Conservation (phyloP, 352 stramenopile species). For the Globisporangium abappressorium region DNA sequence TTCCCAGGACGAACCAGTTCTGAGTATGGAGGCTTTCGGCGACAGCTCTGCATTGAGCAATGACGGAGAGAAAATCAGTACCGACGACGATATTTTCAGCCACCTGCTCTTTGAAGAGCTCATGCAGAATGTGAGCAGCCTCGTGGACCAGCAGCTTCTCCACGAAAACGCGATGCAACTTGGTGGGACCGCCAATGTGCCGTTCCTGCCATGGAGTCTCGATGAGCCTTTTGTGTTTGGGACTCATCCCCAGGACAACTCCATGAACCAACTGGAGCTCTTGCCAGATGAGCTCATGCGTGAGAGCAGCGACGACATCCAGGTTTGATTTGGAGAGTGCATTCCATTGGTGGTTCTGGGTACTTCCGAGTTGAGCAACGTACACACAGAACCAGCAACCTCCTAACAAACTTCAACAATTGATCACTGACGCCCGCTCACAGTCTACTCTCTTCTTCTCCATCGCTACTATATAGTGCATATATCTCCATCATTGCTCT, state of each 20-base stretch:
- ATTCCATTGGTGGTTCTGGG: background rate
- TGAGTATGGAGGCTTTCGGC: no score
- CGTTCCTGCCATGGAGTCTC: background rate
- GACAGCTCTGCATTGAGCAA: no score
- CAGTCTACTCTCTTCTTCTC: no score
- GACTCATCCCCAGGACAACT: background rate
- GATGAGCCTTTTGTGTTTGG: background rate
- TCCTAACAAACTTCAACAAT: no score
- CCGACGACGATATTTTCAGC: background rate
- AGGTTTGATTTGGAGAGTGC: constrained; percentile 3
- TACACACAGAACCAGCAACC: no score
- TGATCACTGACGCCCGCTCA: no score
- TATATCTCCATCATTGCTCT: no score
- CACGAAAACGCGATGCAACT: background rate
- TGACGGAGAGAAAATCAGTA: no score
- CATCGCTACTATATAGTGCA: no score
- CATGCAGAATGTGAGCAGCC: background rate
- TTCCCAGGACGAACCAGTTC: no score
- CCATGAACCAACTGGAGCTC: background rate
- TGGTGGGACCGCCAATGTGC: background rate
- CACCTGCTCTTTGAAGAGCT: constrained; percentile 1
- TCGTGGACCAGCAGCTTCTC: constrained; percentile 1
- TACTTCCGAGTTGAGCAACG: no score
- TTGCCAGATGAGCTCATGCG: background rate
- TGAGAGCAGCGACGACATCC: background rate